These are phyloP conservation scores for Colletotrichum salicis DNA, from an alignment of 2,329 filamentous ascomycete genomes.

Conservation along the genomic window DNA sequence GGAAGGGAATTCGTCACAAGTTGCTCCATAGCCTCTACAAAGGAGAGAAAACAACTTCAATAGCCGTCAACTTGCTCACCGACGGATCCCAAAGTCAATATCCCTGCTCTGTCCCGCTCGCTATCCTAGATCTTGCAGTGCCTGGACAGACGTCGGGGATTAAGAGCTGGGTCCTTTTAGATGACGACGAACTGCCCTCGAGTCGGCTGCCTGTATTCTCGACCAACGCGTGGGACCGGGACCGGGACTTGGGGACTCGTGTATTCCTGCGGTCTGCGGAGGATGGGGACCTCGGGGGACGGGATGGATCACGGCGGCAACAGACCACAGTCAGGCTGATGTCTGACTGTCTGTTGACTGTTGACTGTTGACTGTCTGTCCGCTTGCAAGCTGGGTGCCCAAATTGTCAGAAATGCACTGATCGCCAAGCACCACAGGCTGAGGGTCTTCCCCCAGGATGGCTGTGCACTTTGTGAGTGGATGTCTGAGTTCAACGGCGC, in stretches of 20 bases:
- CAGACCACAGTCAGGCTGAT: background rate
- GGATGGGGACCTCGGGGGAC: background rate
- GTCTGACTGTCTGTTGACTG: background rate
- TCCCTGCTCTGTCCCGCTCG: slow-evolving; percentile 20
- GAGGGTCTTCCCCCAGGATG: background rate
- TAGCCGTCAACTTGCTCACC: background rate
- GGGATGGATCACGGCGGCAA: background rate
- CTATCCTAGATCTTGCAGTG: slow-evolving; percentile 9
- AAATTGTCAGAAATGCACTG: background rate
- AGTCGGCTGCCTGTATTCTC: background rate
- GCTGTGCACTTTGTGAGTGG: slow-evolving; percentile 11
- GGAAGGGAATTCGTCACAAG: slow-evolving; percentile 24
- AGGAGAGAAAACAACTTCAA: background rate
- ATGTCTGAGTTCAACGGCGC: background rate
- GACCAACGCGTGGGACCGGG: background rate
- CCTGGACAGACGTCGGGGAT: slow-evolving; percentile 3
- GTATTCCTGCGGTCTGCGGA: background rate
- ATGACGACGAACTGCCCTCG: slow-evolving; percentile 9
- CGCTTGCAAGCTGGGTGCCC: background rate
- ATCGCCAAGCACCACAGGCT: background rate
- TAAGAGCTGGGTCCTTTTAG: slow-evolving; percentile 17
- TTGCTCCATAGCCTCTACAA: background rate
- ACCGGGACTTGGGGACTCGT: background rate
- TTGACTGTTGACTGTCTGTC: background rate
- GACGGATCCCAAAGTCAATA: background rate